Conservation (phyloP, 169 alveolate species). For the Plasmodium knowlesi region DNA sequence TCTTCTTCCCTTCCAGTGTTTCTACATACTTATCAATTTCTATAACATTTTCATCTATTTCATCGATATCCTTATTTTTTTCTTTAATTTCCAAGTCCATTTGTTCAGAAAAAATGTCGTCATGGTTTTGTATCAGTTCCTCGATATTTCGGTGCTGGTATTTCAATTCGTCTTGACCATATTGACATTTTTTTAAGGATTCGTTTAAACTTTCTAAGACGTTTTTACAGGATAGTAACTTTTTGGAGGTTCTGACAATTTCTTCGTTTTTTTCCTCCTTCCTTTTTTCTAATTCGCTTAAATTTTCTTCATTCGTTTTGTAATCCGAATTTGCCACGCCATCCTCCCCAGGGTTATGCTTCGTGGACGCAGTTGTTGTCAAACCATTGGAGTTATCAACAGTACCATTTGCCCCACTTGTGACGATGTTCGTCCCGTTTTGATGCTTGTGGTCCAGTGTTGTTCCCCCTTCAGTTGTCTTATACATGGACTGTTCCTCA, state of each 20-base stretch:
- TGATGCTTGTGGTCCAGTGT: not conserved
- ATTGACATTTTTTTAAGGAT: conserved; percentile 41
- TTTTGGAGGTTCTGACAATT: conserved; percentile 4
- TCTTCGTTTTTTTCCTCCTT: conserved; percentile 43
- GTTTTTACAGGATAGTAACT: conserved; percentile 28
- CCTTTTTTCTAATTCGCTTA: conserved; percentile 29
- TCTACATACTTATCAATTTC: conserved; percentile 29
- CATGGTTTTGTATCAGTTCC: conserved; percentile 47
- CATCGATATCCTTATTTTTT: conserved; percentile 28
- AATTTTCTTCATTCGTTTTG: conserved; percentile 30
- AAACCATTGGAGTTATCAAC: not conserved
- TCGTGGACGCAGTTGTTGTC: not conserved
- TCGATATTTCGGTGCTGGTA: conserved; percentile 36
- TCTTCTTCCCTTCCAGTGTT: conserved; percentile 14
- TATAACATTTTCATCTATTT: conserved; percentile 4
- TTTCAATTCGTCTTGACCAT: conserved; percentile 49
- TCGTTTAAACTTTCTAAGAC: conserved; percentile 25
- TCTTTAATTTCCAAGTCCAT: conserved; percentile 57
- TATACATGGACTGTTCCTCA: not conserved
- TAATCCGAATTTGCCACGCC: not conserved
- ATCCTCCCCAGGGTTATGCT: not conserved
- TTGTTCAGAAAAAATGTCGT: conserved; percentile 56
- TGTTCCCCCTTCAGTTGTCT: not conserved
- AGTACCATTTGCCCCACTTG: not conserved
- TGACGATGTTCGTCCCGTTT: not conserved